These are phyloP conservation scores for Excoecaria cochinchinensis DNA, from an alignment of 345 rosid species.

Conservation along the genomic window DNA sequence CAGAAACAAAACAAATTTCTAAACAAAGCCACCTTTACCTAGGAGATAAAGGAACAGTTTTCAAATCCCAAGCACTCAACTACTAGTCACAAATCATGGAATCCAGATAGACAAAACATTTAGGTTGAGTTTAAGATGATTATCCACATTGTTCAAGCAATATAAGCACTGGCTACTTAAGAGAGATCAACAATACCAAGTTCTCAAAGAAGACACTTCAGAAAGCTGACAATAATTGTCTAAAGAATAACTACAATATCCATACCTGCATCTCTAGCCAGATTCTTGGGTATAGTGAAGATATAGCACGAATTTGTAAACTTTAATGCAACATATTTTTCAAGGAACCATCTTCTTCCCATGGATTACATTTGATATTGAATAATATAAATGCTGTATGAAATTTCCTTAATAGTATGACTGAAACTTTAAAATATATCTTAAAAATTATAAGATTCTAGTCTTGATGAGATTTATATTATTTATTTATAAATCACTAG, in stretches of 20 bases:
- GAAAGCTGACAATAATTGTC: neutral
- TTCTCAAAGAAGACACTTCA: constrained; percentile 2
- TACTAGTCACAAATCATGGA: neutral
- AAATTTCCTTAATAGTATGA: neutral
- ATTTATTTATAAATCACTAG: too few relatives aligned
- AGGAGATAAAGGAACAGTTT: neutral
- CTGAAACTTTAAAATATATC: too few relatives aligned
- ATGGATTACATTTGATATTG: neutral
- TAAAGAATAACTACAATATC: neutral
- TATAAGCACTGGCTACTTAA: neutral
- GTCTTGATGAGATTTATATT: neutral
- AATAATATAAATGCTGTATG: neutral
- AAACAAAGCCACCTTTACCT: neutral
- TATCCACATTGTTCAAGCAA: too few relatives aligned
- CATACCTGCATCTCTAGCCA: neutral
- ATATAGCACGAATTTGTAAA: neutral
- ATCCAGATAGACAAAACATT: neutral
- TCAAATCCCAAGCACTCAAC: neutral
- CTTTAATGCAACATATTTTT: neutral
- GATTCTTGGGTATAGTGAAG: neutral
- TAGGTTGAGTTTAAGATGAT: neutral
- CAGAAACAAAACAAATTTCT: neutral
- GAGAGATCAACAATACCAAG: neutral
- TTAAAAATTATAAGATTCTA: neutral
- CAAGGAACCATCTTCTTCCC: neutral